Evolutionary conservation across 2,329 filamentous ascomycete species (phyloP).

Genomic region (Calonectria pseudoreteaudii): DNA sequence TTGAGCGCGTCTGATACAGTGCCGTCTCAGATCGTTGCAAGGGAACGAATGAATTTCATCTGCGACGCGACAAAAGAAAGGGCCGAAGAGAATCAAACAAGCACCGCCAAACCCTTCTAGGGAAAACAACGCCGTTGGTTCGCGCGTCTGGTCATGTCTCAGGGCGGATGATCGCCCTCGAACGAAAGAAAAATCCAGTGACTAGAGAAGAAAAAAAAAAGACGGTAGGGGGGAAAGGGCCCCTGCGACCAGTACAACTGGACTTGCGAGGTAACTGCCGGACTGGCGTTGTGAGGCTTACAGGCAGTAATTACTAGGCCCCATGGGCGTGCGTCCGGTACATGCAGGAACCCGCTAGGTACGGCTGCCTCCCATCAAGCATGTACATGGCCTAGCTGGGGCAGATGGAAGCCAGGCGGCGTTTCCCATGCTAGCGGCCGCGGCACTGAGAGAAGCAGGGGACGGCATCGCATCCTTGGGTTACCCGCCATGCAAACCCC

Average conservation of each 20-base stretch:
- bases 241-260: neutral
- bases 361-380: neutral
- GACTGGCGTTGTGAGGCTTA: slow-evolving; percentile 3
- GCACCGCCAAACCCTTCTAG: slow-evolving; percentile 5
- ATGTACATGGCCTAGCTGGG: neutral
- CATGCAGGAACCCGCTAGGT: slow-evolving; percentile 3
- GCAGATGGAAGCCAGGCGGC: neutral
- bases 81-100: slow-evolving; percentile 12
- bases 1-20: neutral
- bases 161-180: slow-evolving; percentile 13
- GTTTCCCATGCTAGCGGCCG: slow-evolving; percentile 4
- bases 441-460: slow-evolving; percentile 7
- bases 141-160: slow-evolving; percentile 16
- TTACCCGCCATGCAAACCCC: slow-evolving; percentile 15
- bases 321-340: slow-evolving; percentile 5
- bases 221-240: neutral
- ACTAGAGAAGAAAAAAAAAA: neutral
- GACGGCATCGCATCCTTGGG: slow-evolving; percentile 18
- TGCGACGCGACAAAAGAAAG: slow-evolving; percentile 19
- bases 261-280: neutral
- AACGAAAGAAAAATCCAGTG: neutral
- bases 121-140: slow-evolving; percentile 14
- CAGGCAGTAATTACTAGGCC: slow-evolving; percentile 2
- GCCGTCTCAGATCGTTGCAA: slow-evolving; percentile 15
- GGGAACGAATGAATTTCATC: slow-evolving; percentile 14